Percentiles rank a stretch among this genome's conserved stretches.
These are phyloP conservation scores for Trichophyton simii DNA, from an alignment of 2,329 filamentous ascomycete genomes.

Conservation along the genomic window DNA sequence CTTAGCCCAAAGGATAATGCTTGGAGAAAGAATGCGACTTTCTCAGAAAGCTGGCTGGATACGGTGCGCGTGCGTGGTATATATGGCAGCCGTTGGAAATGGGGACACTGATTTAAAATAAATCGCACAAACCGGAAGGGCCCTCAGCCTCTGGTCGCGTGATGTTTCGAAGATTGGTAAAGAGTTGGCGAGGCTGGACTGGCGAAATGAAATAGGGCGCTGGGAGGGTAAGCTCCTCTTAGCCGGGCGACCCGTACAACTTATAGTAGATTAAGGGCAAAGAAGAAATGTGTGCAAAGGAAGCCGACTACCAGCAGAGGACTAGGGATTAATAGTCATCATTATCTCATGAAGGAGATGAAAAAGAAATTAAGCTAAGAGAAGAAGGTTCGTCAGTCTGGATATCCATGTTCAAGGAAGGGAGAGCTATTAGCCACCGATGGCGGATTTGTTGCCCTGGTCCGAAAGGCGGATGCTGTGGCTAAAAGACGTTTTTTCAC, in stretches of 20 bases:
- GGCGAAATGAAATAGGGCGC: not conserved
- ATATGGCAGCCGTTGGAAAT: not conserved
- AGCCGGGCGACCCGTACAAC: not conserved
- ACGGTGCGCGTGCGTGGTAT: not conserved
- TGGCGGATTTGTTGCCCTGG: slow-evolving; percentile 1
- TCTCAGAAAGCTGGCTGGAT: not conserved
- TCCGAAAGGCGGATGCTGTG: not conserved
- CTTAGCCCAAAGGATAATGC: not conserved
- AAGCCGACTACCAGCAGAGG: not conserved
- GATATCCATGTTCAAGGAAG: not conserved
- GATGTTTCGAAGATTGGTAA: not conserved
- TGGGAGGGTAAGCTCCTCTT: not conserved
- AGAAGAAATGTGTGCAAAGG: not conserved
- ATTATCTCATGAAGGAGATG: not conserved
- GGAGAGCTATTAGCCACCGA: slow-evolving; percentile 4
- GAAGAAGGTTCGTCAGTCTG: not conserved
- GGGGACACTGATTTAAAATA: not conserved
- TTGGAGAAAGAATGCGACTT: not conserved
- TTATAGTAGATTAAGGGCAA: not conserved
- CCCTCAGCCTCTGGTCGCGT: slow-evolving; percentile 1
- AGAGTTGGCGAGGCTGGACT: not conserved
- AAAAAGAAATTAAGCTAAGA: not conserved
- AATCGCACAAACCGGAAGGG: not conserved
- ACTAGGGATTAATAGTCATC: not conserved
- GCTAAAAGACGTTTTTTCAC: slow-evolving; percentile 1